phyloP scores from a whole-genome alignment of 805 yeast genomes.

The Candida michaelii region DNA sequence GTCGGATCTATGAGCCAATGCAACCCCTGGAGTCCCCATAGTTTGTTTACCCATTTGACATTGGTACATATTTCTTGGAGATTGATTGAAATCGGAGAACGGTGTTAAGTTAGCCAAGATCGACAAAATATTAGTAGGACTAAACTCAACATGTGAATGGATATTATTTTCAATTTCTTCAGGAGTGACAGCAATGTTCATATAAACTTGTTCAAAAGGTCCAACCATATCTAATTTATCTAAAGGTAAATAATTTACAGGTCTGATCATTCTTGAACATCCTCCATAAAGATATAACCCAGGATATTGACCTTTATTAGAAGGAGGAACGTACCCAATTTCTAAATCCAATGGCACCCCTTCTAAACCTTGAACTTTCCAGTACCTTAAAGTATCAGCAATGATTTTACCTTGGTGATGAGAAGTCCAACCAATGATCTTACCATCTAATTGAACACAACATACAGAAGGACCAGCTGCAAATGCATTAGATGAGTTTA shows the following conservation, averaged over 20 bases:
- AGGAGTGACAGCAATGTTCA: conserved; percentile 94
- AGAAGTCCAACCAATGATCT: conserved; percentile 89
- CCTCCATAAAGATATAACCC: conserved; percentile 92
- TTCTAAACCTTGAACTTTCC: conserved; percentile 83
- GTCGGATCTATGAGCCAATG: conserved; percentile 86
- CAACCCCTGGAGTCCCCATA: conserved; percentile 99
- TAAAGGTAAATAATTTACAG: conserved; percentile 86
- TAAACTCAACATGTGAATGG: conserved; percentile 90
- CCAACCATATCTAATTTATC: conserved; percentile 86
- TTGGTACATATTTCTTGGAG: conserved; percentile 99
- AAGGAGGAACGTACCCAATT: conserved; percentile 95
- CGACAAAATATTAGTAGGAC: conserved; percentile 92
- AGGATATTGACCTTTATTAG: conserved; percentile 94
- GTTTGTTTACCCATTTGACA: conserved; percentile 99
- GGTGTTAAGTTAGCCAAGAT: conserved; percentile 97
- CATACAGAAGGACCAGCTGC: conserved; percentile 87
- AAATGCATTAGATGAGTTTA: conserved; percentile 71
- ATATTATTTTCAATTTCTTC: conserved; percentile 78
- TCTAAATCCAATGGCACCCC: conserved; percentile 86
- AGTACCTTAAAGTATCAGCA: conserved; percentile 85
- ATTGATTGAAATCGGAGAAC: conserved; percentile 96
- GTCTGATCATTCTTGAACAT: conserved; percentile 92
- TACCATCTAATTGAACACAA: conserved; percentile 93
- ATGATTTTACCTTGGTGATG: conserved; percentile 83
- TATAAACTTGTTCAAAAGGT: conserved; percentile 96